Evolutionary conservation across 2,329 filamentous ascomycete genomes (phyloP), one percentile per base, ranked within the genome.

Genomic region (Colletotrichum truncatum): DNA sequence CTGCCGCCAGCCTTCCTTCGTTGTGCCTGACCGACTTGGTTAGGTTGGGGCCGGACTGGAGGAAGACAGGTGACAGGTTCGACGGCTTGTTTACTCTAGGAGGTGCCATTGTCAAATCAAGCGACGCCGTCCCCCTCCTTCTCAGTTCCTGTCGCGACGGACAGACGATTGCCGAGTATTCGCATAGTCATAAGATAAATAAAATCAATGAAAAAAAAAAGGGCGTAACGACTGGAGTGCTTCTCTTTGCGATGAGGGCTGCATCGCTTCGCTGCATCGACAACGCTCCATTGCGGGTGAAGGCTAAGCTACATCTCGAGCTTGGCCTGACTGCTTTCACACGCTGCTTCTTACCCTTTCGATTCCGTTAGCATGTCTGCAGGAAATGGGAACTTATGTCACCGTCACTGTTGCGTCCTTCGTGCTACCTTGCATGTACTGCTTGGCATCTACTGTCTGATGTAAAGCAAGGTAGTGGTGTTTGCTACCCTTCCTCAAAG

Each of bases 71-170:
- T 55, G 57, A 66, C 59, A 66, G 51, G 64, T 41, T 34, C 36
- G 23, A 16, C 38, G 60, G 38, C 59, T 65, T 65, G 60, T 66
- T 64, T 64, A 66, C 52, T 57, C 25, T 25, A 32, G 53, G 48
- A 6, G 64, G n/a, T 60, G 69, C 70, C 71, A 78, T 78, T 77
- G 75, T 69, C 76, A 71, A 77, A 78, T 77, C 69, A 74, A 68
- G 43, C 66, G 39, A 25, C 41, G 52, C 43, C 34, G 61, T 72
- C 64, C 60, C 71, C 72, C 73, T 73, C 73, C 74, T 68, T 71
- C 67, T 57, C 66, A 63, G n/a, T 59, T 75, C 70, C 67, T 69
- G 67, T 68, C 66, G 67, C 69, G 64, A 58, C 67, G 67, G 64
- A 56, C 54, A 64, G 64, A 62, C 62, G 70, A 68, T 58, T 36